Percentiles rank a stretch among this genome's conserved stretches.
Conservation (phyloP, 768 basidiomycete genomes). For the Leccinum barrowsii region DNA sequence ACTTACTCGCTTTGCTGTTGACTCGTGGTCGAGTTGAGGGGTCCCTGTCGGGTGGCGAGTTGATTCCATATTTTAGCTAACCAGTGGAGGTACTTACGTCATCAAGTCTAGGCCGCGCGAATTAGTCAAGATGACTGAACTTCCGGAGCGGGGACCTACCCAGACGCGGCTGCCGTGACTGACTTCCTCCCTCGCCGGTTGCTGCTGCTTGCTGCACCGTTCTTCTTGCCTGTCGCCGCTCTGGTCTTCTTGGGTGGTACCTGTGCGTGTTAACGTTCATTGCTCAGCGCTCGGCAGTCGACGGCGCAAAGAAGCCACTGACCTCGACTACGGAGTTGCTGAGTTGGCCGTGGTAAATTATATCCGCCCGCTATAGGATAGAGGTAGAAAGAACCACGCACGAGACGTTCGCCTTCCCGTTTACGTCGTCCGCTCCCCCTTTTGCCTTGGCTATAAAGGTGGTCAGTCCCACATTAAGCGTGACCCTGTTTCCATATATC, state of each 20-base stretch:
- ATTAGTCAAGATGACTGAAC: background rate
- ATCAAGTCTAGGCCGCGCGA: conserved; percentile 23
- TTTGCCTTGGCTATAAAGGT: conserved; percentile 16
- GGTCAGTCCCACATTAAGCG: conserved; percentile 1
- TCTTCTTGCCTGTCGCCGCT: conserved; percentile 24
- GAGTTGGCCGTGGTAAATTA: conserved; percentile 15
- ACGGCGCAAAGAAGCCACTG: conserved; percentile 16
- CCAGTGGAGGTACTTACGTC: conserved; percentile 28
- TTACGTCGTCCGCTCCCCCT: conserved; percentile 6
- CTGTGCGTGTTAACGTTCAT: conserved; percentile 10
- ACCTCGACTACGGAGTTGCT: conserved; percentile 21
- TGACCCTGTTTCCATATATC: conserved; percentile 17
- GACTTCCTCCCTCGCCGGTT: conserved; percentile 21
- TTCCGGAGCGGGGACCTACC: conserved; percentile 9
- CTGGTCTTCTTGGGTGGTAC: conserved; percentile 43
- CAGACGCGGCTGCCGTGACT: background rate
- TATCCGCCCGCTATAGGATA: background rate
- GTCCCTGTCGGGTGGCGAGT: conserved; percentile 22
- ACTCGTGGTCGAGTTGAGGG: conserved; percentile 22
- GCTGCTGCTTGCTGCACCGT: background rate
- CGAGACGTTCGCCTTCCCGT: conserved; percentile 14
- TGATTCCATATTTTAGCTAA: conserved; percentile 13
- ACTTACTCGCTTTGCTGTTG: conserved; percentile 31
- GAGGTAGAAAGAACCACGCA: conserved; percentile 19
- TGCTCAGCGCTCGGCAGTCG: background rate